Evolutionary conservation across 805 yeast species (phyloP), one percentile per base, ranked within the genome.

Genomic region (Candida rishiriensis): DNA sequence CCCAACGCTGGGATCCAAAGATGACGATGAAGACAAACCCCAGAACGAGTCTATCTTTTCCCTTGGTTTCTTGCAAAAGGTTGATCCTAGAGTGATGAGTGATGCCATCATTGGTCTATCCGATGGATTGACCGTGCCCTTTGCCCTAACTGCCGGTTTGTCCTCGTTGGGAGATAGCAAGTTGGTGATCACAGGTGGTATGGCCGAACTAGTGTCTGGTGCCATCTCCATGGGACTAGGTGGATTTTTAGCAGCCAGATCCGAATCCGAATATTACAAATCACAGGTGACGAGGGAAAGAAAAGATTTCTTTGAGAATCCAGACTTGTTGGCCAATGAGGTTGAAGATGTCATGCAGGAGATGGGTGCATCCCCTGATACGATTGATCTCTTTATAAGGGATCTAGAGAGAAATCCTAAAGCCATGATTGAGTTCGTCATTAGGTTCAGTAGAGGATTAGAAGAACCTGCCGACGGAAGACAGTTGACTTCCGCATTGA

Each of bases 171-270:
- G 99, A 42, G 86, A 88, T 63, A 72, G 96, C 14, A 85, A 79
- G 63, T 76, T 91, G 51, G 99, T 91, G 41, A 89, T 91, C 49
- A 89, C 98, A 26, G 99, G 98, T 73, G 99, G 98, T 18, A 79
- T 91, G 76, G 98, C 98, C 10, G 99, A 91, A 70, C 78, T 91
- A 54, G 95, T 91, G 3, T 86, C 96, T 6, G 99, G 99, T 39
- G 95, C 98, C 37, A 90, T 91, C 42, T 85, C 96, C 28, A 91
- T 91, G 99, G 98, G 99, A 9, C 78, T 91, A 43, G 99, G 99
- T 46, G 99, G 99, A 29, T 91, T 79, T 64, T 72, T 91, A 44
- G 99, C 98, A 29, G 99, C 99, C 36, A 85, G 84, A 63, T 81
- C 90, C 12, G 99, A 91, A 68, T 68, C 74, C 18, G 91, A 85